Conservation (phyloP, 139 green algal species). For the Dunaliella sp. region DNA sequence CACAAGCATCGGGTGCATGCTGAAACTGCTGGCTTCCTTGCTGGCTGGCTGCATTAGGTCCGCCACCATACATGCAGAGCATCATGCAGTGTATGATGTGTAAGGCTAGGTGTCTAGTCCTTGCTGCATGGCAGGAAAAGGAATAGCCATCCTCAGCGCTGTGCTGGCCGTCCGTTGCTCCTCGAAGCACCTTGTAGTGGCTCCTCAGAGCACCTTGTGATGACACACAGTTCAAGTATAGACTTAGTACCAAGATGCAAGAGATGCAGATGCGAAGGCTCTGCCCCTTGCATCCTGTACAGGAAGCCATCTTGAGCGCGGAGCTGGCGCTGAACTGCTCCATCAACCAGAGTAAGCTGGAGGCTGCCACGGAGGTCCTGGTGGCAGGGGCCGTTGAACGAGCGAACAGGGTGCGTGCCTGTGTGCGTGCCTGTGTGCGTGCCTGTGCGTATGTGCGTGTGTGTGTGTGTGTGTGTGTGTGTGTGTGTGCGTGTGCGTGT, state of each 20-base stretch:
- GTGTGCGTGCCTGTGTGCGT: too few relatives aligned
- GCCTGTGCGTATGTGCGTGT: too few relatives aligned
- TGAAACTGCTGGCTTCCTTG: not conserved
- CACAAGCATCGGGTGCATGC: not conserved
- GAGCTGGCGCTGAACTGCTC: slow-evolving; percentile 33
- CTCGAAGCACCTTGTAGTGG: too few relatives aligned
- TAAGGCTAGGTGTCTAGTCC: too few relatives aligned
- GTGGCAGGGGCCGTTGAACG: slow-evolving; percentile 40
- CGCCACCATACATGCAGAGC: not conserved
- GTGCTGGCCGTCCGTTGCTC: not conserved
- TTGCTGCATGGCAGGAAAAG: not conserved
- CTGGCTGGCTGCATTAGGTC: not conserved
- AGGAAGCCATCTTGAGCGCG: slow-evolving; percentile 37
- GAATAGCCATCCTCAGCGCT: not conserved
- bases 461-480: too few relatives aligned
- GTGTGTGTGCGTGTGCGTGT: too few relatives aligned
- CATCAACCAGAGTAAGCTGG: slow-evolving; percentile 36
- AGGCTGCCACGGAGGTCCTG: slow-evolving; percentile 47
- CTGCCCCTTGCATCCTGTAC: not conserved
- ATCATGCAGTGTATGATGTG: not conserved
- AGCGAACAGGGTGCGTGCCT: slow-evolving; percentile 26
- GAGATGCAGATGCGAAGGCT: too few relatives aligned
- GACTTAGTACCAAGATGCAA: too few relatives aligned
- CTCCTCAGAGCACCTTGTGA: too few relatives aligned
- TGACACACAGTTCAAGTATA: too few relatives aligned